Evolutionary conservation across 1,284 basidiomycete genomes (phyloP).

Genomic region (Phenoliferia sp.): DNA sequence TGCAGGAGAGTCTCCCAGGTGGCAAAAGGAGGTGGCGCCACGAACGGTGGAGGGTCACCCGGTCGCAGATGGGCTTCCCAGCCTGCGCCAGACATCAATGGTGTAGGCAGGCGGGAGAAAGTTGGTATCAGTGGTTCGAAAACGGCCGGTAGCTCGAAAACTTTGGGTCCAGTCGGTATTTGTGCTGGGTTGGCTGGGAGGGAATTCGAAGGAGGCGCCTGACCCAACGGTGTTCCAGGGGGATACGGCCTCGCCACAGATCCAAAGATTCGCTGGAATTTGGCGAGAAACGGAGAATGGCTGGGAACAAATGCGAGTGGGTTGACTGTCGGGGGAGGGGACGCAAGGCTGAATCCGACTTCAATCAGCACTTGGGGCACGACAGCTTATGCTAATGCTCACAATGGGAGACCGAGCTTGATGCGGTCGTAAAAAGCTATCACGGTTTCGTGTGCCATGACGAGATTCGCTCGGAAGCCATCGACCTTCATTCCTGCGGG

Average conservation of each 20-base stretch:
- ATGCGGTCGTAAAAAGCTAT: constrained; percentile 23
- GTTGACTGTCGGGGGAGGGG: constrained; percentile 6
- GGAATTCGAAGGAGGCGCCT: not conserved
- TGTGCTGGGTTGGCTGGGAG: not conserved
- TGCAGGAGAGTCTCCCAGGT: not conserved
- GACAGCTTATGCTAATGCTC: not conserved
- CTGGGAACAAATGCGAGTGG: constrained; percentile 18
- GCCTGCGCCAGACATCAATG: not conserved
- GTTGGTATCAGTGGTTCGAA: too few relatives aligned
- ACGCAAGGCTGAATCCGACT: constrained; percentile 9
- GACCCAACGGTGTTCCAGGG: not conserved
- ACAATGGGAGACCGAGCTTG: constrained; percentile 15
- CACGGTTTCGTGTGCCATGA: constrained; percentile 26
- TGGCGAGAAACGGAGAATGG: constrained; percentile 11
- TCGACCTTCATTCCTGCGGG: constrained; percentile 26
- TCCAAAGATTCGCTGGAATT: constrained; percentile 10
- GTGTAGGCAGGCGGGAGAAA: too few relatives aligned
- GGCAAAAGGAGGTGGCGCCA: not conserved
- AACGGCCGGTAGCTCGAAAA: too few relatives aligned
- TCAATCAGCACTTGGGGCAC: not conserved
- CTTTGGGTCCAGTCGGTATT: too few relatives aligned
- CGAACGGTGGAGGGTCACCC: not conserved
- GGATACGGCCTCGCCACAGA: not conserved
- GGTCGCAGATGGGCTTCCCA: not conserved
- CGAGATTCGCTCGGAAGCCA: constrained; percentile 18